phyloP scores from a whole-genome alignment of 257 asterid genomes.

The Gynochthodes officinalis region DNA sequence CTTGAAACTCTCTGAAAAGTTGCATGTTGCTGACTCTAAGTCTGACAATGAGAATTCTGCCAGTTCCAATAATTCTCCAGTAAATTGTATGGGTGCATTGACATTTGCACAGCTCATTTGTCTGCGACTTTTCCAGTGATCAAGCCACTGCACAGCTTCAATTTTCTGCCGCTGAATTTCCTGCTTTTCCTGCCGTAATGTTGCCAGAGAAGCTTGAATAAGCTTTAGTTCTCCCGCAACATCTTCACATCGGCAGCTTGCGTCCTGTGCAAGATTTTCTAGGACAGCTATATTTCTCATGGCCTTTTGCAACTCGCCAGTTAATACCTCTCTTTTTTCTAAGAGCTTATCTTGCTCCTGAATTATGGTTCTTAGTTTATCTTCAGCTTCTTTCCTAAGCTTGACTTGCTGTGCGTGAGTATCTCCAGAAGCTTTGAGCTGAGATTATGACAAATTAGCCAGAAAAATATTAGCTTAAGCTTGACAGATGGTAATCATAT shows the following conservation, averaged over 20 bases:
- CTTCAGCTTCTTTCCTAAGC: constrained; percentile 56
- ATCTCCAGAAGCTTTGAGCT: constrained; percentile 59
- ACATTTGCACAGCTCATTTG: constrained; percentile 22
- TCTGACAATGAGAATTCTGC: constrained; percentile 57
- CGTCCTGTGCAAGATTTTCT: constrained; percentile 59
- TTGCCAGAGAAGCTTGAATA: constrained; percentile 51
- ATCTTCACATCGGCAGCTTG: constrained; percentile 50
- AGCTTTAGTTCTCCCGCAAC: constrained; percentile 55
- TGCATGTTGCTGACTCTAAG: constrained; percentile 68
- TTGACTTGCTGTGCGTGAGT: constrained; percentile 51
- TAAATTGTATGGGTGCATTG: constrained; percentile 18
- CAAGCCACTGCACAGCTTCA: constrained; percentile 61
- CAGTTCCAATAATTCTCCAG: constrained; percentile 32
- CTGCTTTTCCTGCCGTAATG: constrained; percentile 52
- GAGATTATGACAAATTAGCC: constrained; percentile 13
- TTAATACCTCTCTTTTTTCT: constrained; percentile 40
- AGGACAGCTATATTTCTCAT: constrained; percentile 54
- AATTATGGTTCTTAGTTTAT: constrained; percentile 33
- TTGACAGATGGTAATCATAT: background rate
- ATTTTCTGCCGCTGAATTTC: constrained; percentile 50
- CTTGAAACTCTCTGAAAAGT: constrained; percentile 71
- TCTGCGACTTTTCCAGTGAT: constrained; percentile 47
- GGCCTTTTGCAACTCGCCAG: constrained; percentile 45
- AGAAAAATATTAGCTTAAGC: background rate
- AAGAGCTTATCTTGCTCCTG: constrained; percentile 51